Evolutionary conservation across 2,329 filamentous ascomycete species (phyloP).

Genomic region (Macrophomina phaseolina): DNA sequence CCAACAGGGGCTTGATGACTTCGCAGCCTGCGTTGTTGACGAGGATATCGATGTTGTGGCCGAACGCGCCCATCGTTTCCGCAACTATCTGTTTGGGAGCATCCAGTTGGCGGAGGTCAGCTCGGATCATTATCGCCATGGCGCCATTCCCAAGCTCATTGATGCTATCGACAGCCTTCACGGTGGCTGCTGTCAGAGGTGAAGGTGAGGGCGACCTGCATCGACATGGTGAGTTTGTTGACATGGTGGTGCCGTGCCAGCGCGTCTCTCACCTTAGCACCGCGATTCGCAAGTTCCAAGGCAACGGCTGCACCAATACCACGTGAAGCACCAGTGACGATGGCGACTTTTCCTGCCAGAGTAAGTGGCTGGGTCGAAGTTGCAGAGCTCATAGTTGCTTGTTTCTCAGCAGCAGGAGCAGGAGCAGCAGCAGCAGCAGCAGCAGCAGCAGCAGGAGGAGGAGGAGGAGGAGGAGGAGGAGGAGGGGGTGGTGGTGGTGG

Average conservation of each 20-base stretch:
- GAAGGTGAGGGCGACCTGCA: slow-evolving; percentile 51
- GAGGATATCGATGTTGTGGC: slow-evolving; percentile 50
- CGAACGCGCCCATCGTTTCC: slow-evolving; percentile 45
- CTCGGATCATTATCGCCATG: slow-evolving; percentile 46
- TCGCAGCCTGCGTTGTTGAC: slow-evolving; percentile 51
- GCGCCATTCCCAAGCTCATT: slow-evolving; percentile 42
- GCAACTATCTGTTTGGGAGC: slow-evolving; percentile 46
- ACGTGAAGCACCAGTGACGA: slow-evolving; percentile 58
- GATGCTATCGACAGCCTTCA: slow-evolving; percentile 45
- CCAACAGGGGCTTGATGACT: slow-evolving; percentile 35
- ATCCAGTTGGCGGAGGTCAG: slow-evolving; percentile 45
- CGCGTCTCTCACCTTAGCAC: slow-evolving; percentile 45
- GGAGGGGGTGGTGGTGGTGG: not conserved
- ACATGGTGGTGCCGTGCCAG: not conserved
- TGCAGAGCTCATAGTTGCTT: not conserved
- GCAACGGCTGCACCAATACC: slow-evolving; percentile 58
- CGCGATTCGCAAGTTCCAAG: slow-evolving; percentile 54
- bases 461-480: not conserved
- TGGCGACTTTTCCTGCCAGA: slow-evolving; percentile 48
- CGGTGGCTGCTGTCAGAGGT: slow-evolving; percentile 47
- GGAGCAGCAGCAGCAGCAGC: too few relatives aligned
- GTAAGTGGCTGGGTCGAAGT: not conserved
- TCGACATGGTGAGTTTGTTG: not conserved
- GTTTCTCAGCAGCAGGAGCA: not conserved
- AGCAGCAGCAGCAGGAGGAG: not conserved